These are phyloP conservation scores for Beauveria bassiana DNA, from an alignment of 2,329 filamentous ascomycete genomes.

Conservation along the genomic window DNA sequence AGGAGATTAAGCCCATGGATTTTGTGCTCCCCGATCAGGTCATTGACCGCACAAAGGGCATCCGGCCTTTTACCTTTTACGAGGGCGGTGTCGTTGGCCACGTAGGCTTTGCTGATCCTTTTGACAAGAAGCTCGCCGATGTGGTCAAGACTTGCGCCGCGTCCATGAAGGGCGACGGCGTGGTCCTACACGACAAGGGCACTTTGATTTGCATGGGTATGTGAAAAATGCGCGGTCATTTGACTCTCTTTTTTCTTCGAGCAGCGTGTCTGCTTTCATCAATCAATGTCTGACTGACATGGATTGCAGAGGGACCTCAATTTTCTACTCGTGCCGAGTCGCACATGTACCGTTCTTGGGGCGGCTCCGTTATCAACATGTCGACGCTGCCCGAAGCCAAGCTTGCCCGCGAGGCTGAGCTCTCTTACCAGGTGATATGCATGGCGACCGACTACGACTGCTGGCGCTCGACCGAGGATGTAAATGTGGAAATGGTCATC, in stretches of 20 bases:
- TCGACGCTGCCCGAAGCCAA: constrained; percentile 91
- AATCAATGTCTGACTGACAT: neutral
- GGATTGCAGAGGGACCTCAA: constrained; percentile 74
- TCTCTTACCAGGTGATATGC: constrained; percentile 96
- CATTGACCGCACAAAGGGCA: constrained; percentile 94
- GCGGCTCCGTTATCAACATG: constrained; percentile 97
- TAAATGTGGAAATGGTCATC: constrained; percentile 96
- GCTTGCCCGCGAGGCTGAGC: constrained; percentile 90
- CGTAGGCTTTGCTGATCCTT: constrained; percentile 92
- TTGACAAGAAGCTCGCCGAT: constrained; percentile 69
- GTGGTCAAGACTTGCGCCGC: constrained; percentile 71
- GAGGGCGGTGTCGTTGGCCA: constrained; percentile 87
- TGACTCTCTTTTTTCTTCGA: neutral
- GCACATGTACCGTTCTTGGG: constrained; percentile 90
- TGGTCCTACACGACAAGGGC: constrained; percentile 75
- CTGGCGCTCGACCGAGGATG: constrained; percentile 78
- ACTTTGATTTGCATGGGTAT: constrained; percentile 86
- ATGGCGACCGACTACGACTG: constrained; percentile 99
- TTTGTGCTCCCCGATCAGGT: constrained; percentile 95
- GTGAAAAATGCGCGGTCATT: constrained; percentile 20
- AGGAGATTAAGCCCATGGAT: constrained; percentile 90
- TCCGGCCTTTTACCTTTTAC: constrained; percentile 94
- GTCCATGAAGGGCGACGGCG: constrained; percentile 72
- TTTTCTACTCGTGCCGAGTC: constrained; percentile 96
- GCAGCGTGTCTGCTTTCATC: neutral